phyloP scores from a whole-genome alignment of 2,329 filamentous ascomycete genomes.

The Dactylonectria estremocensis region DNA sequence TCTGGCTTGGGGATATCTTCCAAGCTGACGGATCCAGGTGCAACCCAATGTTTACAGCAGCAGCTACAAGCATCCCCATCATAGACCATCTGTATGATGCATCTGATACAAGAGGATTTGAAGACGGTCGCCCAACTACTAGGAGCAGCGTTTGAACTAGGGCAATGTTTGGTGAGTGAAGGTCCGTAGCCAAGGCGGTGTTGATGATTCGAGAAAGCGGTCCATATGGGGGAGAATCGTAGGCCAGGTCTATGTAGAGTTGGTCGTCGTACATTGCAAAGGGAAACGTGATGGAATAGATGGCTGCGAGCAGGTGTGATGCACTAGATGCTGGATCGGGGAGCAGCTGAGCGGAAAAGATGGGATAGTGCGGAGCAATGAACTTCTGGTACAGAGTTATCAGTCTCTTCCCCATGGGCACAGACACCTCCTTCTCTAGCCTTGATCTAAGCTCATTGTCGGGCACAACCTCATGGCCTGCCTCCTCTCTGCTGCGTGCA shows the following conservation, averaged over 20 bases:
- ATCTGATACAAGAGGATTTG: conserved; percentile 39
- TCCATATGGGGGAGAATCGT: conserved; percentile 38
- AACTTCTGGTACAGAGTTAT: conserved; percentile 30
- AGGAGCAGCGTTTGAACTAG: conserved; percentile 31
- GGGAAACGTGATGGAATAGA: conserved; percentile 37
- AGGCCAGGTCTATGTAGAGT: conserved; percentile 41
- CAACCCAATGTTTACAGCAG: conserved; percentile 37
- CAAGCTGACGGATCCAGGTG: conserved; percentile 36
- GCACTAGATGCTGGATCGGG: conserved; percentile 26
- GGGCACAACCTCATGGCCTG: conserved; percentile 6
- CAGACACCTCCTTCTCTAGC: conserved; percentile 19
- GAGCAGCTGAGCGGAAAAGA: conserved; percentile 27
- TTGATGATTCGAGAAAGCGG: conserved; percentile 35
- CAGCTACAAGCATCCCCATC: conserved; percentile 31
- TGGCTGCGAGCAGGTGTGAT: conserved; percentile 28
- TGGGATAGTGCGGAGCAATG: conserved; percentile 32
- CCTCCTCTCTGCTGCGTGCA: conserved; percentile 31
- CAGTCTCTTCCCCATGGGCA: conserved; percentile 22
- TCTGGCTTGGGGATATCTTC: conserved; percentile 32
- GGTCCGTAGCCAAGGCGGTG: conserved; percentile 24
- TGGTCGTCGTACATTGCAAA: conserved; percentile 41
- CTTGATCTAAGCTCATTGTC: conserved; percentile 19
- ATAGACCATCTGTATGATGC: conserved; percentile 33
- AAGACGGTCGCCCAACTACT: conserved; percentile 25
- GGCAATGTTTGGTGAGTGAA: conserved; percentile 34